Percentiles rank a stretch among this genome's conserved stretches.
Conservation (phyloP, 2,329 filamentous ascomycete species). For the Fusarium sacchari region DNA sequence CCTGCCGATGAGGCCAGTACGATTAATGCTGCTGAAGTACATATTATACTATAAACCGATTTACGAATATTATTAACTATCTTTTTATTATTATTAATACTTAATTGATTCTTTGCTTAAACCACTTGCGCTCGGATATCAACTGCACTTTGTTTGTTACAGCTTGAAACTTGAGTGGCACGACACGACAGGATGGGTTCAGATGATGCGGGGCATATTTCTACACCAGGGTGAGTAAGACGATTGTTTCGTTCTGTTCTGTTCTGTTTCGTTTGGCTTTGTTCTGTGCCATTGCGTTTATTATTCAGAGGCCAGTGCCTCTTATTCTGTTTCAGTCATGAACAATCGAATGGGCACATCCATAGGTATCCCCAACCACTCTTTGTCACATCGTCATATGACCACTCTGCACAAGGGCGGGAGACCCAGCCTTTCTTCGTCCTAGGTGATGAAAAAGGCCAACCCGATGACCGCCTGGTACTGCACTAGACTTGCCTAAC, state of each 20-base stretch:
- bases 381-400: conserved; percentile 21
- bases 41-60: background rate
- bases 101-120: background rate
- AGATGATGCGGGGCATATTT: conserved; percentile 34
- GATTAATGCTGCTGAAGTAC: background rate
- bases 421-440: background rate
- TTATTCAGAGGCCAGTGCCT: conserved; percentile 10
- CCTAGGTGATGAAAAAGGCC: background rate
- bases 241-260: conserved; percentile 16
- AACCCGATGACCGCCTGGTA: background rate
- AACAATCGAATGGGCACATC: background rate
- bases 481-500: background rate
- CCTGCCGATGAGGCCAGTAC: background rate
- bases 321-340: background rate
- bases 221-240: conserved; percentile 32
- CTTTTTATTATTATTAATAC: background rate
- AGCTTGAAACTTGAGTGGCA: conserved; percentile 38
- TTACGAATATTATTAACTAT: background rate
- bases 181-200: conserved; percentile 40
- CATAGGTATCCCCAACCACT: background rate
- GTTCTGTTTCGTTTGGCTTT: conserved; percentile 14
- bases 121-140: background rate
- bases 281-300: background rate
- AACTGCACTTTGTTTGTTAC: conserved; percentile 9
- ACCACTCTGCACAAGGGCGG: background rate